These are phyloP conservation scores for Lasiodiplodia hormozganensis DNA, from an alignment of 2,329 filamentous ascomycete species.

Conservation along the genomic window DNA sequence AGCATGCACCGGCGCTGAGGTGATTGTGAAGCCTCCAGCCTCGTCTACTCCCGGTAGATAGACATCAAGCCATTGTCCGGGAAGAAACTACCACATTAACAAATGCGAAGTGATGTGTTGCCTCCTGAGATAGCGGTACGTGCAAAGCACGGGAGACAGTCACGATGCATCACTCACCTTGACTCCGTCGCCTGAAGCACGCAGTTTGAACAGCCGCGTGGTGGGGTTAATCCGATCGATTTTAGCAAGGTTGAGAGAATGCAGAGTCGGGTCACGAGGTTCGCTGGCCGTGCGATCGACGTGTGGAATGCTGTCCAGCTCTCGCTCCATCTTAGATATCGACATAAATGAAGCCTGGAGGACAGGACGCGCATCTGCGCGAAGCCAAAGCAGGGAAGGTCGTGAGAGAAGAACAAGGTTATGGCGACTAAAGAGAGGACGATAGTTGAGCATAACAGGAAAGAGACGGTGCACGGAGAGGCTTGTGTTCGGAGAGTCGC, in stretches of 20 bases:
- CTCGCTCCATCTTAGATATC: neutral
- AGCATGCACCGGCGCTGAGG: constrained; percentile 67
- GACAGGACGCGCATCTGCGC: too few relatives aligned
- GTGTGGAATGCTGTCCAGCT: constrained; percentile 53
- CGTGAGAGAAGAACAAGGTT: neutral
- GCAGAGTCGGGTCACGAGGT: constrained; percentile 70
- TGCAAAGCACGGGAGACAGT: neutral
- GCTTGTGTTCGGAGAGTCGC: neutral
- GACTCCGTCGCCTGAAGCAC: constrained; percentile 57
- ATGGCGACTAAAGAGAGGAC: neutral
- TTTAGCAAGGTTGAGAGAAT: constrained; percentile 66
- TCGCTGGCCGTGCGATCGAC: constrained; percentile 76
- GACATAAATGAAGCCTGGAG: neutral
- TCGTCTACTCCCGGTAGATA: constrained; percentile 72
- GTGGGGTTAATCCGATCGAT: constrained; percentile 71
- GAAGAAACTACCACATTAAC: constrained; percentile 64
- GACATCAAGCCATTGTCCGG: constrained; percentile 90
- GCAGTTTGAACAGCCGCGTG: constrained; percentile 72
- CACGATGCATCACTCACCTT: constrained; percentile 50
- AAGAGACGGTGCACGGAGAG: neutral
- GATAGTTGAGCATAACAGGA: neutral
- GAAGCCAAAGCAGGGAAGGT: too few relatives aligned
- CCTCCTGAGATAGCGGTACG: neutral
- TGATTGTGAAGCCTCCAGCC: constrained; percentile 88
- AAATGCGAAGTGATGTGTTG: constrained; percentile 11